Base-by-base conservation (phyloP, 2,329 filamentous ascomycete species). In the Monosporascus sp. region DNA sequence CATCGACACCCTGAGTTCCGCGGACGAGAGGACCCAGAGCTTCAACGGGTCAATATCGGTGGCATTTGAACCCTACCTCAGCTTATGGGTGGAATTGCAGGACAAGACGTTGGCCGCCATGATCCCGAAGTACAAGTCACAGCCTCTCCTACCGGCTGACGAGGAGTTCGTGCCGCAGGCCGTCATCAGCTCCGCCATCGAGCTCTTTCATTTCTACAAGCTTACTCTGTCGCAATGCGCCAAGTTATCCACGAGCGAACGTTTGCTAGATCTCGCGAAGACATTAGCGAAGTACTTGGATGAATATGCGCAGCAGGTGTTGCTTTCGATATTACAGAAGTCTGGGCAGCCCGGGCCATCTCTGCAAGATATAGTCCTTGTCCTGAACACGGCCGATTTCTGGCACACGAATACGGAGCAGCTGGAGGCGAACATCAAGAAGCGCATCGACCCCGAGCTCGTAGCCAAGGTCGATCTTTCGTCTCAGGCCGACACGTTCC, bases 181-280 rank as follows among this genome's bases (percentile, higher is more conserved):
- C 45, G 93, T 99, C 53, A 93, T 97, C 54, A 80, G 88, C 2
- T 97, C 94, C 0, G 96, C 94, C 3, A 97, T 96, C 46, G 94
- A 99, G 67, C 82, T 99, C 0, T 99, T 99, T 72, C 91, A 96
- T 65, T 96, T 97, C 68, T 99, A 99, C 73, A 91, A 96, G 56
- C 82, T 93, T 55, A 93, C 91, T 0, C 75, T 99, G 37, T 91
- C 91, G 3, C 94, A 99, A 73, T 99, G 94, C 71, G 91, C 94
- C 4, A 97, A 97, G 70, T 79, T 99, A 1, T 97, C 94, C 0
- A 97, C 93, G 0, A 89, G 91, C n/a, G 86, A 88, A 52, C 85
- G 91, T 41, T 75, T 99, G 43, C 78, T 95, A 11, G 93, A 99
- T 59, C 75, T 99, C 8, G 88, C 91, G 0, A 88, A 82, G 62